Evolutionary conservation across 2,329 filamentous ascomycete species (phyloP), one percentile per base, ranked within the genome.

Genomic region (Knufia petricola): DNA sequence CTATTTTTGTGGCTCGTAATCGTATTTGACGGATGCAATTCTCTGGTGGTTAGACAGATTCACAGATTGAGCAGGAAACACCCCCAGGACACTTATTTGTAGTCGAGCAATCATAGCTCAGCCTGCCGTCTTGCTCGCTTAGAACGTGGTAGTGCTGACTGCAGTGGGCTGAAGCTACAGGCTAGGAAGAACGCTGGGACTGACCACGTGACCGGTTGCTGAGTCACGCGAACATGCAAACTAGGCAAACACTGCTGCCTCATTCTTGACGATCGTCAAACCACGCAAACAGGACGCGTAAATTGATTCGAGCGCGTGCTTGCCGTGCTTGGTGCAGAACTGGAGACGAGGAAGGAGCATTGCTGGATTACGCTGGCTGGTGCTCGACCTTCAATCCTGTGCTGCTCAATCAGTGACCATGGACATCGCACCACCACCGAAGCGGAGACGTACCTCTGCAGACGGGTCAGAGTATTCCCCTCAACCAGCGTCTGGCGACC

Each of bases 351-450:
- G 32, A 36, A 36, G 15, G 9, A n/a, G 10, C 9, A 7, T 8
- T 17, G 32, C 32, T 36, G 15, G 15, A n/a, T n/a, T n/a, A n/a
- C n/a, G n/a, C n/a, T n/a, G n/a, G n/a, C n/a, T n/a, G n/a, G n/a
- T n/a, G n/a, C n/a, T n/a, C n/a, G n/a, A n/a, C n/a, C n/a, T n/a
- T n/a, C n/a, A n/a, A n/a, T n/a, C n/a, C 34, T 15, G 12, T 7
- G 15, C 15, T 24, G 8, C 17, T 7, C 9, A 41, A 4, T 20
- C 9, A 9, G 20, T 39, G n/a, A n/a, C 20, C 12, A 47, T 47
- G 44, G 37, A 48, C 26, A n/a, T 41, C 17, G 46, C 24, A 13
- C 46, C 46, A 23, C 46, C 46, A 9, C 31, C 23, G 3, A 41
- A 40, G 21, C 31, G 37, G 17, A 21, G 46, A 13, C n/a, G 38